Conservation (phyloP, 2,329 filamentous ascomycete species). For the Fusarium sp. region DNA sequence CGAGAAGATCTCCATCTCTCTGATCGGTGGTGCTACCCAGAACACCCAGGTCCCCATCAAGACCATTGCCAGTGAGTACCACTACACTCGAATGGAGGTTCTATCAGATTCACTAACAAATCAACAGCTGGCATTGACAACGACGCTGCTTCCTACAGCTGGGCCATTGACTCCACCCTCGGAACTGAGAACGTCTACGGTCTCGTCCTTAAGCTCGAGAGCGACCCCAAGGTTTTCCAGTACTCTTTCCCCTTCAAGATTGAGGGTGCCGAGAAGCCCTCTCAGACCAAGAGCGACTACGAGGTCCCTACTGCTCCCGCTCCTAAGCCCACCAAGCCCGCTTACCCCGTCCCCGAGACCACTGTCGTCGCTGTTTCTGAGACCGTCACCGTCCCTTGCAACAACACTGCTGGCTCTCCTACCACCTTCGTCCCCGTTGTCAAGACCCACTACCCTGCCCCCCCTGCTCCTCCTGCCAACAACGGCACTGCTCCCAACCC, state of each 20-base stretch:
- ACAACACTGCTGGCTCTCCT: conserved; percentile 42
- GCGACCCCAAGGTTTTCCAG: conserved; percentile 65
- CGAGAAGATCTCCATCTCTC: conserved; percentile 62
- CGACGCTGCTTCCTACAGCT: conserved; percentile 59
- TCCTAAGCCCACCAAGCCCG: conserved; percentile 36
- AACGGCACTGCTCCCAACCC: conserved; percentile 26
- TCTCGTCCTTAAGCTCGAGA: conserved; percentile 65
- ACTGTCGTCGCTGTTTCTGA: conserved; percentile 38
- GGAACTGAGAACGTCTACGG: conserved; percentile 66
- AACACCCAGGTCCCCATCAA: conserved; percentile 57
- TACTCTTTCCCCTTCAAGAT: conserved; percentile 73
- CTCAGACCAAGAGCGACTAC: conserved; percentile 21
- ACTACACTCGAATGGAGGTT: no score
- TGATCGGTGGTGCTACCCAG: conserved; percentile 65
- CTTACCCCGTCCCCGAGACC: conserved; percentile 39
- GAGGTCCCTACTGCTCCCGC: conserved; percentile 46
- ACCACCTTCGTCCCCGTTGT: conserved; percentile 41
- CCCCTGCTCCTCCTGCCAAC: conserved; percentile 35
- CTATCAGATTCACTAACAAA: neutral
- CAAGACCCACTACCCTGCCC: conserved; percentile 38
- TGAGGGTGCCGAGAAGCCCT: conserved; percentile 45
- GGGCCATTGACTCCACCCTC: conserved; percentile 62
- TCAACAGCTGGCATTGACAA: conserved; percentile 61
- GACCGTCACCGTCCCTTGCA: conserved; percentile 43
- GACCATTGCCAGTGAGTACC: conserved; percentile 64